A percentile compares a stretch with the other conserved stretches of the same genome.
phyloP scores from a whole-genome alignment of 1,139 yeast genomes.

The Geotrichum armillariae region DNA sequence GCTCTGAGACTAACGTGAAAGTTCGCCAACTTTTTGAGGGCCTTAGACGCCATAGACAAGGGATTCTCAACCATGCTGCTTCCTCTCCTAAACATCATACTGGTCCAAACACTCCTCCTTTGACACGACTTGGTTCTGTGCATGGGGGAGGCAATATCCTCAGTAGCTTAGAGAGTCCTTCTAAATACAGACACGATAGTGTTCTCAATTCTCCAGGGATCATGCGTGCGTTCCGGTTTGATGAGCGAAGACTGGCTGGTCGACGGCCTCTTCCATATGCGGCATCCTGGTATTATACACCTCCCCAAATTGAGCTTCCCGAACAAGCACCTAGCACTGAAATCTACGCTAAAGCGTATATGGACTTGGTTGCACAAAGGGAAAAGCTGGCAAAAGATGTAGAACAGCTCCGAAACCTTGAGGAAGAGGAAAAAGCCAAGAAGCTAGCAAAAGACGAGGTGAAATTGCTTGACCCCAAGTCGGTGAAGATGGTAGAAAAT shows the following conservation, averaged over 20 bases:
- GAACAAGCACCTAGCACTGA: constrained; percentile 19
- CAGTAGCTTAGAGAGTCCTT: constrained; percentile 3
- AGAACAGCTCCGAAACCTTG: constrained; percentile 13
- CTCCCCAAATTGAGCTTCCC: constrained; percentile 18
- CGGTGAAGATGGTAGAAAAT: constrained; percentile 38
- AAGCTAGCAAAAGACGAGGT: neutral
- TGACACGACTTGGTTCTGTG: neutral
- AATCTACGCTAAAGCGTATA: constrained; percentile 14
- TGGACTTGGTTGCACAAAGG: constrained; percentile 17
- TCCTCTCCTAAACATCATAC: neutral
- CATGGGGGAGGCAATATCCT: constrained; percentile 16
- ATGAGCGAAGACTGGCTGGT: constrained; percentile 1
- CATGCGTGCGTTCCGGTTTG: constrained; percentile 15
- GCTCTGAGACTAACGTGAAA: constrained; percentile 3
- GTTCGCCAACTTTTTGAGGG: constrained; percentile 12
- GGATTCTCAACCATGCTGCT: neutral
- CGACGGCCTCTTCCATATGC: constrained; percentile 14
- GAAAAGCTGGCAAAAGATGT: constrained; percentile 13
- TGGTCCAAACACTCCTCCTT: neutral
- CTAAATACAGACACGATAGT: neutral
- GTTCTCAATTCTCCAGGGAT: constrained; percentile 11
- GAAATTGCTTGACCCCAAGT: constrained; percentile 2
- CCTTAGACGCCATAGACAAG: constrained; percentile 15
- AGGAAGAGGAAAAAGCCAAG: constrained; percentile 15
- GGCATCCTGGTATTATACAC: constrained; percentile 10